phyloP scores from a whole-genome alignment of 148 eudicot genomes.

The Camellia sinensis region DNA sequence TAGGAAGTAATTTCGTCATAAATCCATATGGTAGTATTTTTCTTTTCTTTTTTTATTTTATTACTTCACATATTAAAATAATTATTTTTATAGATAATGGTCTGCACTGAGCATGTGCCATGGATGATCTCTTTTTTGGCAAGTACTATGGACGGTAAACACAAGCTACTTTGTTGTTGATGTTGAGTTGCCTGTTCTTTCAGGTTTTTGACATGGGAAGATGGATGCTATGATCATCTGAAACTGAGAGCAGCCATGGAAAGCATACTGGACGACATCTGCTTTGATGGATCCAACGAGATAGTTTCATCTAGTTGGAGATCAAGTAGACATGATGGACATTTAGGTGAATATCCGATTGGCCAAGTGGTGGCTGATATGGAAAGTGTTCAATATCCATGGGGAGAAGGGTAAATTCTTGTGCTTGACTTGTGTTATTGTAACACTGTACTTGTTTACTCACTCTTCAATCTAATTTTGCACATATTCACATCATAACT shows the following conservation, averaged over 20 bases:
- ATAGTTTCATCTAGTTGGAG: conserved; percentile 20
- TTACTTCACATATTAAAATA: neutral
- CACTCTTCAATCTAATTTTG: neutral
- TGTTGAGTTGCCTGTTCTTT: conserved; percentile 9
- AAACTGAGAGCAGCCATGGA: conserved; percentile 27
- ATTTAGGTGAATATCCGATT: conserved; percentile 29
- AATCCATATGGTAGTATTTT: neutral
- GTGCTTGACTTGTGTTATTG: conserved; percentile 5
- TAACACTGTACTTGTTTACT: conserved; percentile 6
- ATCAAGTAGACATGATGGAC: conserved; percentile 22
- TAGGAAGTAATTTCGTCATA: neutral
- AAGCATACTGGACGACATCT: conserved; percentile 21
- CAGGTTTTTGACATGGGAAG: conserved; percentile 77
- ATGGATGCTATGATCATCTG: conserved; percentile 51
- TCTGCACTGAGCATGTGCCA: neutral
- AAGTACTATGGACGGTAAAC: neutral
- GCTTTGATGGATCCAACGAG: conserved; percentile 24
- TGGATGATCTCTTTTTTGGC: neutral
- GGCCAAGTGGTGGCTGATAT: conserved; percentile 42
- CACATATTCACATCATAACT: neutral
- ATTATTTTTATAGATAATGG: neutral
- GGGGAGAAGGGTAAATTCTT: conserved; percentile 72
- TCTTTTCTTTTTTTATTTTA: neutral
- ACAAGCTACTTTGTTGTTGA: neutral
- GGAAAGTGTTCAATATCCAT: conserved; percentile 46